Evolutionary conservation across 1,139 yeast genomes (phyloP), one percentile per base, ranked within the genome.

Genomic region (Pneumocystis carinii): DNA sequence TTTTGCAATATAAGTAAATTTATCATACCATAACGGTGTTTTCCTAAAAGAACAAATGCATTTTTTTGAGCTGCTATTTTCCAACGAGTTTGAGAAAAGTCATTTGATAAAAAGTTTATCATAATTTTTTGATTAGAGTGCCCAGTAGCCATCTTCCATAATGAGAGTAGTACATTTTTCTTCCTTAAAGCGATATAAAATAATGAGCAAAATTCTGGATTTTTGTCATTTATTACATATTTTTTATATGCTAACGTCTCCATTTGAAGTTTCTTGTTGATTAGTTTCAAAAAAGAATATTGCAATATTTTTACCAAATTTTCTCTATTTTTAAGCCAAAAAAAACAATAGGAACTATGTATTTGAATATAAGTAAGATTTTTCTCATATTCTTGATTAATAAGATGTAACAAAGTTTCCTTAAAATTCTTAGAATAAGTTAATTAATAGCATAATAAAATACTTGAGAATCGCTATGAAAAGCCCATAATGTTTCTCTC

Each of bases 401-500:
- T 77, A 5, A 81, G 71, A 55, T 80, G 78, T 27, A 86, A 73
- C 36, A 90, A 71, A 59, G 87, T 72, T 65, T 86, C 90, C 69
- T 85, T 87, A 66, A 86, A 84, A 64, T 85, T 89, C 66, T 92
- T 85, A 36, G 24, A 36, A 56, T 19, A 56, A 19, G 14, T 41
- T 41, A 39, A 17, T 41, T 41, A 41, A 19, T 8, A 39, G 12
- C 8, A 17, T 41, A 15, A n/a, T 17, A 17, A 41, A 17, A 17
- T 41, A 41, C 53, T 17, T 41, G 53, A 17, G 58, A 48, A 3
- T 64, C 57, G 24, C 64, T 64, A 72, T 88, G 95, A 42, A 87
- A 74, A 0, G 96, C 97, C 94, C 96, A 90, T 64, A 81, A 81
- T 62, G 86, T 80, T 74, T 90, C 97, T 71, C 97, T 79, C 83